Evolutionary conservation across 352 stramenopile species (phyloP), one percentile per base, ranked within the genome.

Genomic region (Thalassiosira ordinaria): DNA sequence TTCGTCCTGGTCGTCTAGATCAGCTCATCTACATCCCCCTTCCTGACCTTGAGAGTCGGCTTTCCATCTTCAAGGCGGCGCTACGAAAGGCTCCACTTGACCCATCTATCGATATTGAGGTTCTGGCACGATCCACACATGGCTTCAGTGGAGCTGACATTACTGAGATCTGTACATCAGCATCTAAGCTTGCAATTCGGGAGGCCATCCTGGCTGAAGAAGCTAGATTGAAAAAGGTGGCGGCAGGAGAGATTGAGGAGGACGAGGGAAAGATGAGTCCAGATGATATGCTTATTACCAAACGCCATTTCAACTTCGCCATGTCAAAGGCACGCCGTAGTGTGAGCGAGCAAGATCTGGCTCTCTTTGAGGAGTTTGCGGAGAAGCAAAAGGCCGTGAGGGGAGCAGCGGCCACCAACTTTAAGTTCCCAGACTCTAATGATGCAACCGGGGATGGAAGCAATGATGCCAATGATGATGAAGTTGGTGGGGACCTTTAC

Each of bases 121-220:
- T n/a, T n/a, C n/a, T n/a, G n/a, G n/a, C n/a, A n/a, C n/a, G n/a
- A n/a, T n/a, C n/a, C n/a, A n/a, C n/a, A 98, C 83, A 88, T 99
- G 62, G 97, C 97, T 4, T 99, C 84, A 99, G 96, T n/a, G 98
- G 98, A 80, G 98, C 98, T 37, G 98, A 99, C 93, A 90, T 99
- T 55, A 99, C 97, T 27, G 97, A 99, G 91, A 99, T 99, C 78
- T 99, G 98, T 79, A 97, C 99, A 89, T 95, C 96, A 35, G 97
- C 98, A n/a, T 98, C 96, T 67, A 99, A 99, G 91, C 84, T 99
- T 65, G 98, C 97, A 1, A 99, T 99, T 84, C 95, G 97, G n/a
- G 97, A 99, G 89, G 98, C n/a, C n/a, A n/a, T n/a, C n/a, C n/a
- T n/a, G n/a, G n/a, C n/a, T n/a, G n/a, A n/a, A n/a, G n/a, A n/a